These are phyloP conservation scores for Myriosclerotinia duriaeana DNA, from an alignment of 2,329 filamentous ascomycete species.

Conservation along the genomic window DNA sequence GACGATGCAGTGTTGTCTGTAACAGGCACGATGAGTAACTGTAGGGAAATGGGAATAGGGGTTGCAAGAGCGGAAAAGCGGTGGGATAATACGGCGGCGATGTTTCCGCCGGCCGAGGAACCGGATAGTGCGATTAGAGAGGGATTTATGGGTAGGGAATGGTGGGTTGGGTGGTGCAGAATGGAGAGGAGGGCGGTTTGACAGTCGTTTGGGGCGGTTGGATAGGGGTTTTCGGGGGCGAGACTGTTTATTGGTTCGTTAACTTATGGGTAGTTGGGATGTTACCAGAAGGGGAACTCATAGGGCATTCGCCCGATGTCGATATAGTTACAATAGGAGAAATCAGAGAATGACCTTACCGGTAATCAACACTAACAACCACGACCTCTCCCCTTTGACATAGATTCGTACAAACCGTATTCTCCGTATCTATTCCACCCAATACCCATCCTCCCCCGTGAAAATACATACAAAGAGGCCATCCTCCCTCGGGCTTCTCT, in stretches of 20 bases:
- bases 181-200: constrained; percentile 58
- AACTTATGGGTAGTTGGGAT: no score
- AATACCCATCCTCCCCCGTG: constrained; percentile 61
- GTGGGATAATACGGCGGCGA: constrained; percentile 54
- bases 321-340: no score
- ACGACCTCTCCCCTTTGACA: constrained; percentile 52
- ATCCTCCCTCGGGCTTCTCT: constrained; percentile 47
- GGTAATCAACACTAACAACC: constrained; percentile 55
- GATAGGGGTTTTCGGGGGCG: constrained; percentile 57
- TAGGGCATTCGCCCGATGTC: no score
- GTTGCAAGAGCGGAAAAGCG: constrained; percentile 34
- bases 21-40: constrained; percentile 58
- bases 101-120: constrained; percentile 53
- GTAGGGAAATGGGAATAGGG: neutral
- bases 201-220: constrained; percentile 56
- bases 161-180: constrained; percentile 33
- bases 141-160: constrained; percentile 44
- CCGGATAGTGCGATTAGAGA: constrained; percentile 50
- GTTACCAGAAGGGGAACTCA: no score
- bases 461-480: constrained; percentile 57
- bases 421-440: constrained; percentile 63
- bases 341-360: constrained; percentile 41
- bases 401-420: constrained; percentile 56
- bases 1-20: constrained; percentile 56
- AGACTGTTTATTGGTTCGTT: constrained; percentile 43